These are phyloP conservation scores for Lodderomyces orthopsilosis DNA, from an alignment of 1,139 yeast species.

Conservation along the genomic window DNA sequence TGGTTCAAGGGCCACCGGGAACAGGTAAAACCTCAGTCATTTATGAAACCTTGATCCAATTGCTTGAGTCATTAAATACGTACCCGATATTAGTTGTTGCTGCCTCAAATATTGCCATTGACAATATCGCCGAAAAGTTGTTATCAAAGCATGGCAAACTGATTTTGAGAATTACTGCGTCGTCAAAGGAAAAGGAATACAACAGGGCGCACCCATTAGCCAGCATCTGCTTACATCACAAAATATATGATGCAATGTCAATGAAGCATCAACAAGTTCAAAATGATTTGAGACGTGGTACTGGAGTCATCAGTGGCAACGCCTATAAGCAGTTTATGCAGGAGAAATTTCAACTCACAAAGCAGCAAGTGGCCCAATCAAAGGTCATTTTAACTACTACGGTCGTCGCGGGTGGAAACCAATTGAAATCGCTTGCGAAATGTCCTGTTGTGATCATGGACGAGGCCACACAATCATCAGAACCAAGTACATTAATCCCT, in stretches of 20 bases:
- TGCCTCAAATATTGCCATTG: slow-evolving; percentile 74
- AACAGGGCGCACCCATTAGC: slow-evolving; percentile 52
- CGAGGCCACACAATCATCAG: slow-evolving; percentile 66
- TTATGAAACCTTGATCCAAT: slow-evolving; percentile 62
- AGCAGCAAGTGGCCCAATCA: slow-evolving; percentile 50
- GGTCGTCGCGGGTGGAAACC: slow-evolving; percentile 67
- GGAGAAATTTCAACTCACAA: slow-evolving; percentile 31
- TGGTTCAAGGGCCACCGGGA: slow-evolving; percentile 68
- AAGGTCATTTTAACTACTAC: slow-evolving; percentile 70
- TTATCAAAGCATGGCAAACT: slow-evolving; percentile 45
- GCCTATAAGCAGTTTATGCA: slow-evolving; percentile 51
- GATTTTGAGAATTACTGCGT: slow-evolving; percentile 59
- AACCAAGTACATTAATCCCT: slow-evolving; percentile 67
- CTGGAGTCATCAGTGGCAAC: slow-evolving; percentile 22
- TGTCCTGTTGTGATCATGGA: slow-evolving; percentile 68
- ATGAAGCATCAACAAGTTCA: slow-evolving; percentile 39
- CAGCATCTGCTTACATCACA: slow-evolving; percentile 62
- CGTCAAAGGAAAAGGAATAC: slow-evolving; percentile 62
- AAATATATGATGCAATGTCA: slow-evolving; percentile 51
- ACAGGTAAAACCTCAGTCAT: slow-evolving; percentile 68
- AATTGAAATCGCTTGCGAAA: slow-evolving; percentile 51
- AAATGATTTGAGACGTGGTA: slow-evolving; percentile 36
- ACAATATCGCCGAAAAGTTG: slow-evolving; percentile 70
- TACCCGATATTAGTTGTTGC: slow-evolving; percentile 72
- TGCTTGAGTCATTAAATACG: slow-evolving; percentile 52